Evolutionary conservation across 139 green algal genomes (phyloP), one percentile per base, ranked within the genome.

Genomic region (Zygnema cylindricum): DNA sequence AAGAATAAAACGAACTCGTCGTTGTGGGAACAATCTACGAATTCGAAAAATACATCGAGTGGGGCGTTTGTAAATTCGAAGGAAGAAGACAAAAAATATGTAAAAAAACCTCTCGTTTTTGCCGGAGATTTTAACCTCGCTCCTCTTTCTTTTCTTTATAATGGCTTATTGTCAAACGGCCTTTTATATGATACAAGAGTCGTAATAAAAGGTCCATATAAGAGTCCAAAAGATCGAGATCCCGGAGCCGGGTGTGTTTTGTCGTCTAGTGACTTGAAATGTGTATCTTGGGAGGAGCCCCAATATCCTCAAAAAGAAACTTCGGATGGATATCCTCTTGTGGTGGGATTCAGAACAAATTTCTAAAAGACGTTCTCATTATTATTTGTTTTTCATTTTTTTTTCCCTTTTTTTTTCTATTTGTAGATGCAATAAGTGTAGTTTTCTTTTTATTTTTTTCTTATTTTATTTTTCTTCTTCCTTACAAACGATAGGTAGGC

Each of bases 311-410:
- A 90, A 39, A 77, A 69, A 1, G 35, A 43, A 41, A 90, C 85
- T 2, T 88, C 85, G 22, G 85, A 90, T 38, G 85, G 85, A 41
- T 86, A 83, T 49, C 85, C 85, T 21, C 36, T 89, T 1, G 81
- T 90, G n/a, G 85, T 63, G 38, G 32, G 1, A n/a, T 87, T 16
- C 81, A 33, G 25, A 83, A 83, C 3, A 38, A 42, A 36, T 69
- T 38, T 38, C 71, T 16, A 36, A 69, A 69, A 16, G 71, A 36
- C 25, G 71, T 78, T 78, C 21, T 16, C 21, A 23, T 38, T 57
- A 38, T 38, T 21, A 11, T 78, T 78, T 21, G 71, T 38, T 36
- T 38, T 57, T 36, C 71, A 69, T 1, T 16, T 0, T 36, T 38
- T 78, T 78, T 38, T 57, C 71, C 41, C 38, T 69, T 69, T 36